Evolutionary conservation across 2,329 filamentous ascomycete species (phyloP).

Genomic region (Fonsecaea pedrosoi): DNA sequence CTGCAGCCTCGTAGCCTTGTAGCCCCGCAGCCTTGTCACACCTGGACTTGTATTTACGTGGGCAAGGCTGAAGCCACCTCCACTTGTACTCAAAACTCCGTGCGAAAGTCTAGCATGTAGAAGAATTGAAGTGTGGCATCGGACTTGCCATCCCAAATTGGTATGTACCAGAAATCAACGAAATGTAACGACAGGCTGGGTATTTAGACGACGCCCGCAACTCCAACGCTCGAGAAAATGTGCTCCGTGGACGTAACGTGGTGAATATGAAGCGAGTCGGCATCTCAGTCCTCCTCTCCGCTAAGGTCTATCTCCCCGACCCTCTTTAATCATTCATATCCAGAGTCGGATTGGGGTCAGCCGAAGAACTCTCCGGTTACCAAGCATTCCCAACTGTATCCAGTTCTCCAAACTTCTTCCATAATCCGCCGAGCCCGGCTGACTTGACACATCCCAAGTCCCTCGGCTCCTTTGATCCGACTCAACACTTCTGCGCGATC

Average conservation of each 20-base stretch:
- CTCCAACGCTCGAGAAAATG: slow-evolving; percentile 30
- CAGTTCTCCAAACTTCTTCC: slow-evolving; percentile 73
- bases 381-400: slow-evolving; percentile 71
- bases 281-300: neutral
- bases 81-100: neutral
- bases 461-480: slow-evolving; percentile 71
- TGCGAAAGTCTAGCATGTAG: neutral
- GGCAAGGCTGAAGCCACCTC: neutral
- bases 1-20: neutral
- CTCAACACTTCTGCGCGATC: slow-evolving; percentile 68
- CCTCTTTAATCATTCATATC: neutral
- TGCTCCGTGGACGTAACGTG: neutral
- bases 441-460: slow-evolving; percentile 78
- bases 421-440: slow-evolving; percentile 68
- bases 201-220: slow-evolving; percentile 17
- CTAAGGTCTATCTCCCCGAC: neutral
- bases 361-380: slow-evolving; percentile 71
- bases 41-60: too few species aligned
- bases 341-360: slow-evolving; percentile 45
- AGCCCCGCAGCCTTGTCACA: neutral
- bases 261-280: neutral
- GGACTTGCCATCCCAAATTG: neutral
- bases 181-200: slow-evolving; percentile 16
- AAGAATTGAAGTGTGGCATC: neutral
- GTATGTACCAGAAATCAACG: neutral